These are phyloP conservation scores for Aspergillus ellipticus DNA, from an alignment of 495 filamentous ascomycete species.

Conservation along the genomic window DNA sequence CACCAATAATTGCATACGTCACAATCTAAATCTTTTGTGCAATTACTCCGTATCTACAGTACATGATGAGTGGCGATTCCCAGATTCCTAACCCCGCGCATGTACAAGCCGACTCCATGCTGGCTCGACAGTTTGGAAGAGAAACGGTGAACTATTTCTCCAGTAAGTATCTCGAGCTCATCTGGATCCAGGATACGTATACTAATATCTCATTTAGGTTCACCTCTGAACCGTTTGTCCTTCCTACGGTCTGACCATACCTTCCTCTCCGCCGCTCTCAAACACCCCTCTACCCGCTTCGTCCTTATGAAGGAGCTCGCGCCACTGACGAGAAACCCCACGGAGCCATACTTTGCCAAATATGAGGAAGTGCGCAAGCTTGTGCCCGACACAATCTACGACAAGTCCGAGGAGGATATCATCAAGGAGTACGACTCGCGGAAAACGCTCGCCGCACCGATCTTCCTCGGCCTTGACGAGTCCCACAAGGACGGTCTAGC, in stretches of 20 bases:
- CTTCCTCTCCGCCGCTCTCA: constrained; percentile 75
- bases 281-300: constrained; percentile 66
- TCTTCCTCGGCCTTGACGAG: constrained; percentile 89
- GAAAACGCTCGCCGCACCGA: constrained; percentile 58
- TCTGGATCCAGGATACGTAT: neutral
- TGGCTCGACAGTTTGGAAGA: constrained; percentile 81
- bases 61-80: constrained; percentile 29
- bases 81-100: constrained; percentile 55
- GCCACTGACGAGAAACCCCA: constrained; percentile 60
- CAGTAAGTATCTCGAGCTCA: constrained; percentile 41
- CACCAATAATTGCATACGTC: neutral
- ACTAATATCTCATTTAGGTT: constrained; percentile 45
- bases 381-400: constrained; percentile 69
- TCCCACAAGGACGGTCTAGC: constrained; percentile 46
- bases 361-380: constrained; percentile 62
- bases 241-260: constrained; percentile 77
- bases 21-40: neutral
- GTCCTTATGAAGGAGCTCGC: constrained; percentile 74
- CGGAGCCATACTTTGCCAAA: constrained; percentile 57
- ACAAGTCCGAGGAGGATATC: constrained; percentile 66
- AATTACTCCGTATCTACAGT: neutral
- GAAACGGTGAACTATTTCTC: constrained; percentile 96
- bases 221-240: constrained; percentile 72
- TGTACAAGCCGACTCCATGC: constrained; percentile 71
- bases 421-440: constrained; percentile 72